A percentile compares a stretch with the other conserved stretches of the same genome.
Evolutionary conservation across 805 yeast genomes (phyloP).

Genomic region (Pichia occidentalis): DNA sequence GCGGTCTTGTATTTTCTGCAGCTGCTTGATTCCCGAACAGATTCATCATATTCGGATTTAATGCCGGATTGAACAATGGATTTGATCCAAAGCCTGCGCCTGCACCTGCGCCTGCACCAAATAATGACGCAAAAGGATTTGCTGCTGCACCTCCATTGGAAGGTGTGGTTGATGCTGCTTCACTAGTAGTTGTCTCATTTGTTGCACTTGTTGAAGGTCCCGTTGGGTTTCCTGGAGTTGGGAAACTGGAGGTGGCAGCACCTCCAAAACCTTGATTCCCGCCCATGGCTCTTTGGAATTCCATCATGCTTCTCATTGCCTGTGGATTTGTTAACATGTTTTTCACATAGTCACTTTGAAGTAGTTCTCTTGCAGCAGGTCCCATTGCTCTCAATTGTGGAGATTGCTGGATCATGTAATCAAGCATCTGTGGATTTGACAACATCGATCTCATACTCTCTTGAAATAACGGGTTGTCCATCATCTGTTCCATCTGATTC

Average conservation of each 20-base stretch:
- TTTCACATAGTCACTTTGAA: slow-evolving; percentile 79
- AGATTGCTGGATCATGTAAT: slow-evolving; percentile 69
- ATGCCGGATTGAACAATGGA: slow-evolving; percentile 33
- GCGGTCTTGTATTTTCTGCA: slow-evolving; percentile 66
- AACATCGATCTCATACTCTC: slow-evolving; percentile 78
- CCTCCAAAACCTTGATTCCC: slow-evolving; percentile 23
- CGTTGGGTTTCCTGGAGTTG: slow-evolving; percentile 41
- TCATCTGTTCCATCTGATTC: slow-evolving; percentile 65
- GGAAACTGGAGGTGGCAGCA: slow-evolving; percentile 32
- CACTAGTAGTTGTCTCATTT: slow-evolving; percentile 17
- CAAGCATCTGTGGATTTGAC: slow-evolving; percentile 83
- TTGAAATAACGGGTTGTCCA: slow-evolving; percentile 76
- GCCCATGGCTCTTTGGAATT: slow-evolving; percentile 52
- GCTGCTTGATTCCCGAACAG: slow-evolving; percentile 59
- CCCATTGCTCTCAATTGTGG: slow-evolving; percentile 85
- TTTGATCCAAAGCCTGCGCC: slow-evolving; percentile 21
- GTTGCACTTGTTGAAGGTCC: slow-evolving; percentile 16
- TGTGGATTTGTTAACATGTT: slow-evolving; percentile 79
- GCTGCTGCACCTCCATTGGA: slow-evolving; percentile 16
- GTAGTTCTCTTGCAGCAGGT: slow-evolving; percentile 78
- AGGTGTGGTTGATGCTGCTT: slow-evolving; percentile 15
- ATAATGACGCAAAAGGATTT: slow-evolving; percentile 41
- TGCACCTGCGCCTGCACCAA: slow-evolving; percentile 22
- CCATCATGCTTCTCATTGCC: slow-evolving; percentile 75
- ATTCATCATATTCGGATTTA: slow-evolving; percentile 43